Evolutionary conservation across 164 flowering plant genomes (phyloP).

Genomic region (Dillenia suffruticosa): DNA sequence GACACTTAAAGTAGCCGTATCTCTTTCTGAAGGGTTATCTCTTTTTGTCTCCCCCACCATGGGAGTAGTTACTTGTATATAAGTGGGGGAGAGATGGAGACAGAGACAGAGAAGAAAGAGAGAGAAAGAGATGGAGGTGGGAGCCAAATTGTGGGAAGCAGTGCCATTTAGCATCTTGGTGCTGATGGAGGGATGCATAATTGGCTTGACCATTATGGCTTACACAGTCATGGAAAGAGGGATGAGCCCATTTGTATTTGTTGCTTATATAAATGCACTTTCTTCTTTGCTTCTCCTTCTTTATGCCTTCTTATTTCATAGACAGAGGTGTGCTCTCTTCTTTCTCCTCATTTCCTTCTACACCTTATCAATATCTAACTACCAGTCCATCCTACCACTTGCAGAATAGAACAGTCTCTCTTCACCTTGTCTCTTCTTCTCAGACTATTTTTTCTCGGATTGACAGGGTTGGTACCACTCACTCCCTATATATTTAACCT

Average conservation of each 20-base stretch:
- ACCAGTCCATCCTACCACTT: background rate
- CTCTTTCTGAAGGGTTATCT: too few species aligned
- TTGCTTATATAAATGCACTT: conserved; percentile 47
- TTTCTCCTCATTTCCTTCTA: background rate
- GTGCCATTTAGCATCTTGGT: conserved; percentile 35
- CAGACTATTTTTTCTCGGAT: conserved; percentile 34
- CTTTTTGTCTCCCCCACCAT: too few species aligned
- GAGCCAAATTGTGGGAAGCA: conserved; percentile 12
- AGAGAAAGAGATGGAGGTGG: too few species aligned
- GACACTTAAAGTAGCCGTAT: too few species aligned
- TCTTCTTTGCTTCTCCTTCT: conserved; percentile 41
- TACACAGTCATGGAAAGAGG: conserved; percentile 37
- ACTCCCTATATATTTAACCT: background rate
- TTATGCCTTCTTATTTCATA: conserved; percentile 24
- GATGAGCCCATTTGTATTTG: conserved; percentile 45
- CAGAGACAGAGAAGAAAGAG: conserved; percentile 3
- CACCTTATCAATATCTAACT: background rate
- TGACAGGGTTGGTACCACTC: conserved; percentile 30
- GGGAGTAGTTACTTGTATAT: background rate
- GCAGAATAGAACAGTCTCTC: conserved; percentile 21
- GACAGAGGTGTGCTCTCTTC: conserved; percentile 16
- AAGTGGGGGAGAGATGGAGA: conserved; percentile 16
- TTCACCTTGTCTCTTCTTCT: conserved; percentile 25
- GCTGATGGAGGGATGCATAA: conserved; percentile 35
- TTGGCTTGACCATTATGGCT: conserved; percentile 36